These are phyloP conservation scores for Perilla frutescens DNA, from an alignment of 257 asterid species.

Conservation along the genomic window DNA sequence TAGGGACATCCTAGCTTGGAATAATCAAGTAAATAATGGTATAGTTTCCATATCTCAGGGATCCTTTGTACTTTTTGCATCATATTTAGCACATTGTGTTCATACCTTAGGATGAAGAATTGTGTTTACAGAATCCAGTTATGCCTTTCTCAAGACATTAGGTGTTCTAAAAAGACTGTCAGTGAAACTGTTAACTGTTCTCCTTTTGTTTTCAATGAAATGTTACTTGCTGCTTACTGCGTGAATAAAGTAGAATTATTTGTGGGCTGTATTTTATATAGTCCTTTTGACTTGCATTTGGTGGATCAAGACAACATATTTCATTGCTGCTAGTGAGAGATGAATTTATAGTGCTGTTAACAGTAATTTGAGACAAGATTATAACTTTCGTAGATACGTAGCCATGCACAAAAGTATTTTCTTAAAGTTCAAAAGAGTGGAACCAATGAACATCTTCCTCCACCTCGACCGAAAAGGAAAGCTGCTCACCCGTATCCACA, in stretches of 20 bases:
- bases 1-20: background rate
- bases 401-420: constrained; percentile 97
- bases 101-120: background rate
- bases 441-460: constrained; percentile 87
- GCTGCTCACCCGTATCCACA: constrained; percentile 97
- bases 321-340: constrained; percentile 12
- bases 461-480: constrained; percentile 97
- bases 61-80: background rate
- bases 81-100: background rate
- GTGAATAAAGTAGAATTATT: background rate
- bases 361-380: constrained; percentile 7
- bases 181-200: background rate
- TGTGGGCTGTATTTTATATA: background rate
- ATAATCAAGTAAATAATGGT: background rate
- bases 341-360: background rate
- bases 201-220: too few relatives aligned
- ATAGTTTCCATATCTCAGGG: background rate
- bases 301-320: constrained; percentile 5
- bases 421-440: constrained; percentile 93
- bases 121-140: background rate
- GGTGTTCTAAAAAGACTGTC: background rate
- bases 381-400: constrained; percentile 76
- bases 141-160: background rate
- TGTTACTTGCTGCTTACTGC: too few relatives aligned
- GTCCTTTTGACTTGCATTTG: constrained; percentile 3